These are phyloP conservation scores for Nyssa sinensis DNA, from an alignment of 148 eudicot genomes.

Conservation along the genomic window DNA sequence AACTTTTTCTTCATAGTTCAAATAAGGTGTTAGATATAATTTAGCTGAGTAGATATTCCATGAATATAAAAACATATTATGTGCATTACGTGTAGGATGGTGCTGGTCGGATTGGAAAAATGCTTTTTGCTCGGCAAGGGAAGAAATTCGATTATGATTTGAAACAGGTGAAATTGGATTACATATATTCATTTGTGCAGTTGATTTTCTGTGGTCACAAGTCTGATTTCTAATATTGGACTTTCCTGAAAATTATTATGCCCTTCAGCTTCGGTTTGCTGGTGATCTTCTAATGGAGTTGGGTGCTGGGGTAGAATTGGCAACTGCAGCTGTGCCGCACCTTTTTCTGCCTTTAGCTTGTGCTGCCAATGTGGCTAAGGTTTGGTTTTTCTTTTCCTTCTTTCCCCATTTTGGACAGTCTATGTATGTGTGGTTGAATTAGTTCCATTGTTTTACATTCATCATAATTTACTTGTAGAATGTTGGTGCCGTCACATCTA, in stretches of 20 bases:
- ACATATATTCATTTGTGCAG: neutral
- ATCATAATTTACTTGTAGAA: conserved; percentile 44
- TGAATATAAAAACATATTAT: neutral
- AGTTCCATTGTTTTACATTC: conserved; percentile 7
- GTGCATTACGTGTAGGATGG: conserved; percentile 65
- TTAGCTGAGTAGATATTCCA: neutral
- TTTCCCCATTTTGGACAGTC: neutral
- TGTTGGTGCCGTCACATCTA: conserved; percentile 96
- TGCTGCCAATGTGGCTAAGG: conserved; percentile 97
- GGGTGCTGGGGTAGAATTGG: conserved; percentile 96
- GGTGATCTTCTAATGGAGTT: conserved; percentile 97
- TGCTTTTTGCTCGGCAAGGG: conserved; percentile 96
- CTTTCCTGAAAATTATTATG: conserved; percentile 6
- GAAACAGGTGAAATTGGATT: conserved; percentile 61
- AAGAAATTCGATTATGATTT: conserved; percentile 97
- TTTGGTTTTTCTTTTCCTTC: conserved; percentile 18
- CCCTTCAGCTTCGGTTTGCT: conserved; percentile 78
- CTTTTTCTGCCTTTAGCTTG: conserved; percentile 97
- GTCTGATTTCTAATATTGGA: neutral
- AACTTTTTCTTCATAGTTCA: neutral
- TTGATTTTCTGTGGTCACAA: neutral
- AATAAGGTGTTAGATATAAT: neutral
- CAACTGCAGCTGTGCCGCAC: conserved; percentile 88
- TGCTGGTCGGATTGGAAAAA: conserved; percentile 96
- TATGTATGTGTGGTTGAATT: conserved; percentile 1